Percentiles rank a stretch among this genome's conserved stretches.
phyloP scores from a whole-genome alignment of 2,329 filamentous ascomycete genomes.

The Cercospora sp. region DNA sequence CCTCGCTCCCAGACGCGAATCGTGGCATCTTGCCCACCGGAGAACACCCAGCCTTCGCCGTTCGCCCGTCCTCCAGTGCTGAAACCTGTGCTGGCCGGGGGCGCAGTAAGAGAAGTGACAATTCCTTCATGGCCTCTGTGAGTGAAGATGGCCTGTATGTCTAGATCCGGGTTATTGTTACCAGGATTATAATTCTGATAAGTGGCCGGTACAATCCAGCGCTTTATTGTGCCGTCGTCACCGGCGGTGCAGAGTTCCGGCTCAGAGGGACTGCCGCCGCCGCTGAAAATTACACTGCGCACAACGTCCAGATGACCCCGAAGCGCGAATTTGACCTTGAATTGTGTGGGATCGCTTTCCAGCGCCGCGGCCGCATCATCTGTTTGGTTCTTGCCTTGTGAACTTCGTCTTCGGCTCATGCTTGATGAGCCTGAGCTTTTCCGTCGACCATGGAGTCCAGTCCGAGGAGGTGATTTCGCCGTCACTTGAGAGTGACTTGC shows the following conservation, averaged over 20 bases:
- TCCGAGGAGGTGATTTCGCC: constrained; percentile 75
- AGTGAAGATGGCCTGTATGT: constrained; percentile 91
- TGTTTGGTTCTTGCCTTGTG: constrained; percentile 58
- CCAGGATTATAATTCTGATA: constrained; percentile 61
- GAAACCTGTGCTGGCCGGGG: constrained; percentile 84
- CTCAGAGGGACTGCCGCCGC: constrained; percentile 90
- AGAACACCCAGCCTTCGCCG: constrained; percentile 98
- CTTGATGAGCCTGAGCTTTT: constrained; percentile 66
- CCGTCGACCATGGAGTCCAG: constrained; percentile 67
- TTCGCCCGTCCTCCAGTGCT: constrained; percentile 82
- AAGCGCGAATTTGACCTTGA: constrained; percentile 90
- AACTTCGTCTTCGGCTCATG: constrained; percentile 63
- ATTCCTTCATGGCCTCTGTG: constrained; percentile 91
- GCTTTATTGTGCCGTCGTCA: constrained; percentile 93
- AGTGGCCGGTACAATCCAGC: constrained; percentile 83
- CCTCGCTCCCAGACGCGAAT: constrained; percentile 95
- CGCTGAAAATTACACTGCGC: constrained; percentile 92
- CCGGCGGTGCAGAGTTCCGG: constrained; percentile 96
- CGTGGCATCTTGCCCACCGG: constrained; percentile 89
- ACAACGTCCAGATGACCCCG: constrained; percentile 93
- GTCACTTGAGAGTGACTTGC: constrained; percentile 61
- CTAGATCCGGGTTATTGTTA: constrained; percentile 68
- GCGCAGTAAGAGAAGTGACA: constrained; percentile 83
- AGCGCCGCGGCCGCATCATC: constrained; percentile 47
- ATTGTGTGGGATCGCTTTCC: constrained; percentile 69